These are phyloP conservation scores for Corymbia calophylla DNA, from an alignment of 441 rosid species.

Conservation along the genomic window DNA sequence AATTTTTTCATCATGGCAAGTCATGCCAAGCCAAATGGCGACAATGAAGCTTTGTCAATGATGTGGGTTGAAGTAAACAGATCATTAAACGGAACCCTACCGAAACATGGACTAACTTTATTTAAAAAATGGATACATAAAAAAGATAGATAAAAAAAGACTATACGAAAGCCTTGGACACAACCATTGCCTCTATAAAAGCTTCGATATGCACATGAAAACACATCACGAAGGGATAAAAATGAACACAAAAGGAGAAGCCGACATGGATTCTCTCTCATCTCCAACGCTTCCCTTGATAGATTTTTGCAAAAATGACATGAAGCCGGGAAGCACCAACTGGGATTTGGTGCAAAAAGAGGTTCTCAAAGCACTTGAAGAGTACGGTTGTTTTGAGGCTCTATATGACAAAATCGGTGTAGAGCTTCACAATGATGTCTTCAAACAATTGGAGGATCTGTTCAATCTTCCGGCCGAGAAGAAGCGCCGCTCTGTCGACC, in stretches of 20 bases:
- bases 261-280: not conserved
- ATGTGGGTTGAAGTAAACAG: not conserved
- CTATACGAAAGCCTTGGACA: not conserved
- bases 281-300: not conserved
- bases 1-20: not conserved
- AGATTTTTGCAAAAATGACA: not conserved
- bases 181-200: not conserved
- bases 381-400: not conserved
- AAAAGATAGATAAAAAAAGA: not conserved
- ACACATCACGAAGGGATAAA: not conserved
- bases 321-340: not conserved
- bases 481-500: not conserved
- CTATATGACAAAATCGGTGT: not conserved
- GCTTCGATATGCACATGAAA: not conserved
- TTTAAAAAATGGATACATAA: not conserved
- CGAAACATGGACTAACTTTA: not conserved
- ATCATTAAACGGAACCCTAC: not conserved
- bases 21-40: not conserved
- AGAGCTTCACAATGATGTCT: not conserved
- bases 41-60: not conserved
- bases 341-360: not conserved
- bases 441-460: not conserved
- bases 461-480: not conserved
- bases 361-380: not conserved
- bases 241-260: not conserved